A percentile compares a stretch with the other conserved stretches of the same genome.
phyloP scores from a whole-genome alignment of 2,329 filamentous ascomycete genomes.

The Apiospora kogelbergensis region DNA sequence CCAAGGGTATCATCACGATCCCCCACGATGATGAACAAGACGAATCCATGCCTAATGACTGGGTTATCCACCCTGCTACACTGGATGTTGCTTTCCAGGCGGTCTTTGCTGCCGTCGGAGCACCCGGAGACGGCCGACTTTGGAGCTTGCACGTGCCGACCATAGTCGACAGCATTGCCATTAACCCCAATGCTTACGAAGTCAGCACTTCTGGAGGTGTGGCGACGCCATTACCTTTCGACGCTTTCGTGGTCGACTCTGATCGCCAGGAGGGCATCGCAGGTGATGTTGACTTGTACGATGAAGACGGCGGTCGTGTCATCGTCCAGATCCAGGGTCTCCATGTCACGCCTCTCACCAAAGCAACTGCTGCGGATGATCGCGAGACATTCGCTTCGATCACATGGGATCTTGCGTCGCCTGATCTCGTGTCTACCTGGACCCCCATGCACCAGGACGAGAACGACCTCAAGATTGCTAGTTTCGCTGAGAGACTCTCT shows the following conservation, averaged over 20 bases:
- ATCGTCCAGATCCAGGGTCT: conserved; percentile 16
- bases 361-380: conserved; percentile 16
- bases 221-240: neutral
- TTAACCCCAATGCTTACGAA: conserved; percentile 5
- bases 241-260: neutral
- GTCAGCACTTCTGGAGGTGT: neutral
- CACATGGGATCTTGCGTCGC: conserved; percentile 14
- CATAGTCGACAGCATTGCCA: conserved; percentile 1
- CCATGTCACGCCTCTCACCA: conserved; percentile 14
- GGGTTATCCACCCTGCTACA: conserved; percentile 31
- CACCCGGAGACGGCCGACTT: conserved; percentile 33
- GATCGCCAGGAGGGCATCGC: neutral
- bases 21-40: neutral
- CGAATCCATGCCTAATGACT: conserved; percentile 27
- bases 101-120: conserved; percentile 31
- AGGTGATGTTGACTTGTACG: conserved; percentile 1
- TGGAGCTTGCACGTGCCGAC: conserved; percentile 33
- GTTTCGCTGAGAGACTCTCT: conserved; percentile 21
- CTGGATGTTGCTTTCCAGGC: conserved; percentile 38
- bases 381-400: conserved; percentile 20
- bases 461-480: conserved; percentile 14
- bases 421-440: conserved; percentile 13
- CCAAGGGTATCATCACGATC: neutral
- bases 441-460: conserved; percentile 6
- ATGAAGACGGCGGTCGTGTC: conserved; percentile 2